Percentiles rank a stretch among this genome's conserved stretches.
Evolutionary conservation across 1,139 yeast genomes (phyloP).

Genomic region (Debaryomyces sp.): DNA sequence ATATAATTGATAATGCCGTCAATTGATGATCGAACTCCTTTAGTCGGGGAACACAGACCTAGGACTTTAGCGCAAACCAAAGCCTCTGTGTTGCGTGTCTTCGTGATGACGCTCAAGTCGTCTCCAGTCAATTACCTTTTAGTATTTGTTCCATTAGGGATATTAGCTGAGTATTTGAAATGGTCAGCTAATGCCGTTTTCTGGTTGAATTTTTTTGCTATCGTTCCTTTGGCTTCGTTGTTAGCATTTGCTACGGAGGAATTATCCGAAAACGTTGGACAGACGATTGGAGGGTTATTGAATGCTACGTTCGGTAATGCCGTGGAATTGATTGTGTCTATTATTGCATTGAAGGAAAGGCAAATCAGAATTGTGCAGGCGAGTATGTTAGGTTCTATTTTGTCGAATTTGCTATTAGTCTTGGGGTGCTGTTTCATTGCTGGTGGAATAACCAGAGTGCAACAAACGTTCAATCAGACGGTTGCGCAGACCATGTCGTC

Average conservation of each 20-base stretch:
- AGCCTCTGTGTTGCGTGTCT: constrained; percentile 13
- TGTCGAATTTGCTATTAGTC: constrained; percentile 84
- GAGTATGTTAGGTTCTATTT: constrained; percentile 91
- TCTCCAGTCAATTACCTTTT: constrained; percentile 80
- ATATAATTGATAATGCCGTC: constrained; percentile 9
- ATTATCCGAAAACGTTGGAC: constrained; percentile 81
- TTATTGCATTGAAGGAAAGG: constrained; percentile 82
- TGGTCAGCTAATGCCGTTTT: constrained; percentile 67
- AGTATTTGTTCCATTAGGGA: constrained; percentile 86
- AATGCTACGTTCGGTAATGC: constrained; percentile 98
- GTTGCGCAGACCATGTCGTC: constrained; percentile 98
- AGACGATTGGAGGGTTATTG: constrained; percentile 87
- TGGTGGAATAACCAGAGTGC: constrained; percentile 86
- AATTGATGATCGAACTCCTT: constrained; percentile 10
- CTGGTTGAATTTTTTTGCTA: constrained; percentile 80
- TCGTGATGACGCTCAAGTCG: constrained; percentile 46
- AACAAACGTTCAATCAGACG: constrained; percentile 90
- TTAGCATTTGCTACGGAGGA: constrained; percentile 94
- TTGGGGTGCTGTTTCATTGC: constrained; percentile 94
- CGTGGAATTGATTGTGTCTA: constrained; percentile 86
- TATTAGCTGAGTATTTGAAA: constrained; percentile 62
- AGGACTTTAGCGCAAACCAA: constrained; percentile 3
- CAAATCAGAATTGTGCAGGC: constrained; percentile 96
- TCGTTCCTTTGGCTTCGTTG: constrained; percentile 88
- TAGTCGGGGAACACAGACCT: constrained; percentile 9